phyloP scores from a whole-genome alignment of 192 early-diverging fungal genomes.

The Jimgerdemannia flammicorona region DNA sequence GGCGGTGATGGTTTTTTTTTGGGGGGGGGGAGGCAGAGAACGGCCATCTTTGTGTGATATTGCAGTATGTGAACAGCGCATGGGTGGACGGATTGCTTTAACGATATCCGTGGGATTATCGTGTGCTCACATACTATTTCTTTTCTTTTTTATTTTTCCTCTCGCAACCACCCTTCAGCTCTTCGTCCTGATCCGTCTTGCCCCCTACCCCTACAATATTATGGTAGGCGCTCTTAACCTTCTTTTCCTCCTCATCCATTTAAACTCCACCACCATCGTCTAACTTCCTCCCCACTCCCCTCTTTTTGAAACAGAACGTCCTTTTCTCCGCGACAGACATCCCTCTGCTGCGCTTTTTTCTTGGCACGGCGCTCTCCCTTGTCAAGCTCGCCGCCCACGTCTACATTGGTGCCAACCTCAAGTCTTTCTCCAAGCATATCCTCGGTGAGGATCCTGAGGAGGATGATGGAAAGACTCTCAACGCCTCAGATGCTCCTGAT shows the following conservation, averaged over 20 bases:
- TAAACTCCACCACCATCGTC: too few relatives aligned
- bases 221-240: slow-evolving; percentile 23
- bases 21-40: too few relatives aligned
- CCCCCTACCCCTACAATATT: slow-evolving; percentile 70
- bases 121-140: not conserved
- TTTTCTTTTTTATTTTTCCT: not conserved
- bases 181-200: slow-evolving; percentile 60
- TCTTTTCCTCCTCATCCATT: not conserved
- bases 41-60: too few relatives aligned
- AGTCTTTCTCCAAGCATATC: slow-evolving; percentile 38
- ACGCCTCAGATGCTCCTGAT: not conserved
- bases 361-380: slow-evolving; percentile 54
- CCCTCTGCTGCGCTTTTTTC: slow-evolving; percentile 33
- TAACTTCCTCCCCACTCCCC: not conserved
- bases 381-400: slow-evolving; percentile 55
- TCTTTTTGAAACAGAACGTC: slow-evolving; percentile 29
- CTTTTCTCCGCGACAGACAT: slow-evolving; percentile 54
- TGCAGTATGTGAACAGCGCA: too few relatives aligned
- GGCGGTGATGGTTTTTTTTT: too few relatives aligned
- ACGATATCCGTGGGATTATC: not conserved
- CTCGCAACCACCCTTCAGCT: slow-evolving; percentile 35
- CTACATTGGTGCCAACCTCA: slow-evolving; percentile 56
- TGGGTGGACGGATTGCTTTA: too few relatives aligned
- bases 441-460: slow-evolving; percentile 25
- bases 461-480: slow-evolving; percentile 4